Base-by-base conservation (phyloP, 768 basidiomycete genomes). In the Dacryopinax spathularia region DNA sequence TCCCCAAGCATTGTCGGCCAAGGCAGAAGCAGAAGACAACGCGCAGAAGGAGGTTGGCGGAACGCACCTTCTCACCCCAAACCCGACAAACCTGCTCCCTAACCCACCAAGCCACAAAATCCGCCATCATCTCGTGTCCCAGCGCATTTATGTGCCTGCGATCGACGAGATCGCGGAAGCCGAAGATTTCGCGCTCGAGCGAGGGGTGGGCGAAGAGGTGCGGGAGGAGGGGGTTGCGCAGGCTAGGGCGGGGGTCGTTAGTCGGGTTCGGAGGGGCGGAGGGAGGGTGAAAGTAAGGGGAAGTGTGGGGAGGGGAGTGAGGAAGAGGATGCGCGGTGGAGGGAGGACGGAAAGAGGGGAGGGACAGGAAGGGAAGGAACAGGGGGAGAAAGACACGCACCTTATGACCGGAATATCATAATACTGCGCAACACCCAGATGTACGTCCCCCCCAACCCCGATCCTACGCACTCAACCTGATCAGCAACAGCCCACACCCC, bases 201-300 rank as follows among this genome's bases (percentile, higher is more conserved):
- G 68, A 62, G 2, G 67, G 65, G 18, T 66, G 59, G 18, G 25
- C 25, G 29, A 69, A 35, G 31, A 64, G 34, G 20, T 65, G 43
- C 0, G 69, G 69, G 0, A 66, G 61, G 13, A 66, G 43, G 20
- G 63, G 48, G 34, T 69, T 69, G 25, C 67, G 60, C 15, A 69
- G 18, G 25, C 64, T 69, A 62, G 25, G 25, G 18, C 16, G 5
- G 27, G 60, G 22, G 34, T 34, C 9, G 27, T 25, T 25, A 27
- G 2, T 4, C 1, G 15, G 22, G 1, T 7, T 29, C 7, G 2
- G 1, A 13, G 5, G 18, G n/a, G 12, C 25, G 15, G 15, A 18
- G 12, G 10, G 7, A 1, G 18, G 16, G n/a, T n/a, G n/a, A n/a
- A n/a, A n/a, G n/a, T n/a, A n/a, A n/a, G n/a, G n/a, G n/a, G n/a